Conservation (phyloP, 441 rosid species). For the Aleurites moluccanus region DNA sequence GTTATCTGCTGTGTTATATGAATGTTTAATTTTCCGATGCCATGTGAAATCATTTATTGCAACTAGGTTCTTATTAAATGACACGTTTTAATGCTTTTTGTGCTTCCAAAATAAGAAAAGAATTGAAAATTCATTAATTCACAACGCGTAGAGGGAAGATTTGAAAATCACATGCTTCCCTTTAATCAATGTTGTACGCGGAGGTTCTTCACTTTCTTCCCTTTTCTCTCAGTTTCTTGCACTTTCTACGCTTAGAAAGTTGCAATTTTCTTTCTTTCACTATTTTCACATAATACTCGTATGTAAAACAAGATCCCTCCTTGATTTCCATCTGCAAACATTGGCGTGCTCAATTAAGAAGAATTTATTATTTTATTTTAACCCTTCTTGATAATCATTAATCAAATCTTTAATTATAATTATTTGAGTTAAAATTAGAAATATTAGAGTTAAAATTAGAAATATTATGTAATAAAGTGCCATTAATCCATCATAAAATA, state of each 20-base stretch:
- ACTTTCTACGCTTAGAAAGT: conserved; percentile 12
- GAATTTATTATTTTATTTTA: not conserved
- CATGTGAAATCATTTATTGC: conserved; percentile 10
- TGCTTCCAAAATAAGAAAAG: not conserved
- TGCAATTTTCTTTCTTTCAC: not conserved
- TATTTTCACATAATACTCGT: not conserved
- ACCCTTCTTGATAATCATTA: not conserved
- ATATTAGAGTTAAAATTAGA: not conserved
- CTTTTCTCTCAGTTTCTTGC: not conserved
- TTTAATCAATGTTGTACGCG: not conserved
- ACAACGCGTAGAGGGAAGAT: not conserved
- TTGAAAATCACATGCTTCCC: not conserved
- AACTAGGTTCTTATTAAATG: not conserved
- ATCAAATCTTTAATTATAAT: not conserved
- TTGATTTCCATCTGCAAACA: not conserved
- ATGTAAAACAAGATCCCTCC: not conserved
- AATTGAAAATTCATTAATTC: too few species aligned
- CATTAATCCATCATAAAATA: not conserved
- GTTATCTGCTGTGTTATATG: not conserved
- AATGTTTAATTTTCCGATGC: too few species aligned
- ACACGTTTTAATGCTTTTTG: conserved; percentile 17
- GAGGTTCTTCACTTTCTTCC: conserved; percentile 18
- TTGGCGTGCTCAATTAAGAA: conserved; percentile 1
- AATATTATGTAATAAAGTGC: too few species aligned
- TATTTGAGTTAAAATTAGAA: not conserved